A percentile compares a stretch with the other conserved stretches of the same genome.
Evolutionary conservation across 2,329 filamentous ascomycete species (phyloP).

Genomic region (Aspergillus sp.): DNA sequence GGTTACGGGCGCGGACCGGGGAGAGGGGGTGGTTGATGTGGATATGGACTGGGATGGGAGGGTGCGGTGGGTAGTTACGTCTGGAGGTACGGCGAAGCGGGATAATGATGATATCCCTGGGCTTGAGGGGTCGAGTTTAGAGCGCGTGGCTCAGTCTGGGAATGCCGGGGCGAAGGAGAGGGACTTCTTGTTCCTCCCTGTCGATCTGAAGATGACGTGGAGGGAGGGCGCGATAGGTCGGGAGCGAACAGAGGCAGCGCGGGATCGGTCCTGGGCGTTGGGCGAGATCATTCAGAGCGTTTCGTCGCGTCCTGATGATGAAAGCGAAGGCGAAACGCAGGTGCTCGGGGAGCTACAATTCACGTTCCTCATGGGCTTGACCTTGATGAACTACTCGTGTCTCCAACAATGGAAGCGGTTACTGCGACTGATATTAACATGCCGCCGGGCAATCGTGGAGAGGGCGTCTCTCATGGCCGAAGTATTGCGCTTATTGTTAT

Average conservation of each 20-base stretch:
- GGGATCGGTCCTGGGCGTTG: constrained; percentile 66
- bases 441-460: constrained; percentile 54
- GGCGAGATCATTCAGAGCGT: constrained; percentile 54
- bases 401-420: constrained; percentile 69
- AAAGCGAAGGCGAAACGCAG: constrained; percentile 38
- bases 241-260: constrained; percentile 65
- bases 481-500: constrained; percentile 53
- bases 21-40: not conserved
- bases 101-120: constrained; percentile 66
- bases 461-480: constrained; percentile 57
- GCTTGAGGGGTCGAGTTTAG: constrained; percentile 36
- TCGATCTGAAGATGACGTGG: constrained; percentile 68
- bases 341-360: constrained; percentile 66
- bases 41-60: constrained; percentile 42
- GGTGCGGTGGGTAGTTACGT: constrained; percentile 60
- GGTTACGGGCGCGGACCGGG: constrained; percentile 49
- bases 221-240: constrained; percentile 63
- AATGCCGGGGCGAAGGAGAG: constrained; percentile 38
- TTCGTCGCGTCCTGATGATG: constrained; percentile 27
- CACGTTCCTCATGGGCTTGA: constrained; percentile 65
- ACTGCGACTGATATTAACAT: constrained; percentile 61
- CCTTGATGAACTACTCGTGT: constrained; percentile 68
- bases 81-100: constrained; percentile 59
- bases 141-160: not conserved
- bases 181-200: constrained; percentile 59